phyloP scores from a whole-genome alignment of 2,329 filamentous ascomycete species.

The Plenodomus biglobosus region DNA sequence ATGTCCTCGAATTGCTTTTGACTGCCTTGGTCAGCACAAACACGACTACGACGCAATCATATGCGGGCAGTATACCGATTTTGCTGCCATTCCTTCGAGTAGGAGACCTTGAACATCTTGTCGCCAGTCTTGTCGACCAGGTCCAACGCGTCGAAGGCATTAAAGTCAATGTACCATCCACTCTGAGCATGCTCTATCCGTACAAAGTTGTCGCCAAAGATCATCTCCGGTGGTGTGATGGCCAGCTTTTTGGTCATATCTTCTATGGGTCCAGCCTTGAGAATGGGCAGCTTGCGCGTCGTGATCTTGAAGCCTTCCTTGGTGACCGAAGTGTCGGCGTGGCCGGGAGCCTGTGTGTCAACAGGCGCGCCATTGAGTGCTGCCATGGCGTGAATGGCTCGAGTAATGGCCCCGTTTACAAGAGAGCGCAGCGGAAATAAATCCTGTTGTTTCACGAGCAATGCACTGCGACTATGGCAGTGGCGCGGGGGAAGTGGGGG shows the following conservation, averaged over 20 bases:
- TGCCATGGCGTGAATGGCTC: conserved; percentile 16
- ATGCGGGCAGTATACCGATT: conserved; percentile 52
- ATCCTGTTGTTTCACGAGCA: background rate
- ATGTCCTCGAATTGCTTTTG: conserved; percentile 81
- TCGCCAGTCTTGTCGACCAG: conserved; percentile 90
- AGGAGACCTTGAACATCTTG: conserved; percentile 89
- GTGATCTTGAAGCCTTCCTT: conserved; percentile 67
- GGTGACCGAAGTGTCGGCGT: conserved; percentile 40
- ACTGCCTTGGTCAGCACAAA: conserved; percentile 49
- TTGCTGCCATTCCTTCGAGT: conserved; percentile 84
- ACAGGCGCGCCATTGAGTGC: conserved; percentile 36
- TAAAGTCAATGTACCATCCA: conserved; percentile 80
- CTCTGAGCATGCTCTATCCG: conserved; percentile 70
- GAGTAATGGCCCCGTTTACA: background rate
- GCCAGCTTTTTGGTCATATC: conserved; percentile 74
- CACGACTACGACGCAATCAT: background rate
- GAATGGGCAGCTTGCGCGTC: conserved; percentile 89
- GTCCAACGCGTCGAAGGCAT: conserved; percentile 84
- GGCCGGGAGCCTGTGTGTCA: conserved; percentile 38
- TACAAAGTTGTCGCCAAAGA: conserved; percentile 93
- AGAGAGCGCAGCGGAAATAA: background rate
- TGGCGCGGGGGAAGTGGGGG: background rate
- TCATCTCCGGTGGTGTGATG: conserved; percentile 96
- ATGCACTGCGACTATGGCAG: conserved; percentile 1
- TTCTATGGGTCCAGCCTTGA: conserved; percentile 88